phyloP scores from a whole-genome alignment of 78 protist species.

The Dictyostelium citrinum region DNA sequence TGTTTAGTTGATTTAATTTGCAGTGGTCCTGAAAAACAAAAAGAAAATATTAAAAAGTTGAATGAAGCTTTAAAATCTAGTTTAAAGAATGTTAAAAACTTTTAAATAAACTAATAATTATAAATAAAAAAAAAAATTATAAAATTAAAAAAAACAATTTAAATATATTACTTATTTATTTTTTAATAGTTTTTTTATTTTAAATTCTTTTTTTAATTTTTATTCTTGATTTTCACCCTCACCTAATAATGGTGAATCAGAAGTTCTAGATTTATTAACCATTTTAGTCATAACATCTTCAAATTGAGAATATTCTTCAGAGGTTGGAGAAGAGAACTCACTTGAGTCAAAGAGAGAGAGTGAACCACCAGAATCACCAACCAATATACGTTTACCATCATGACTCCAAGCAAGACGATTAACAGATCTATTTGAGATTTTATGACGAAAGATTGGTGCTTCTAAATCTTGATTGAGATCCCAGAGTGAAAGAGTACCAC shows the following conservation, averaged over 20 bases:
- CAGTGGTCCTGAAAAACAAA: neutral
- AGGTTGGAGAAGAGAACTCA: conserved; percentile 47
- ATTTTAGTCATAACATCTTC: conserved; percentile 57
- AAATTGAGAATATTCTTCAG: conserved; percentile 42
- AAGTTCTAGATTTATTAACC: conserved; percentile 7
- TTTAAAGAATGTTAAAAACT: neutral
- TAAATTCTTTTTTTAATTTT: neutral
- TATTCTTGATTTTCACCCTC: neutral
- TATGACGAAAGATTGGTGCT: conserved; percentile 51
- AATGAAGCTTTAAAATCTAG: conserved; percentile 2
- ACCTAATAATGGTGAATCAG: conserved; percentile 62
- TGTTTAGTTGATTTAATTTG: neutral
- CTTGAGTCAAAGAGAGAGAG: conserved; percentile 53
- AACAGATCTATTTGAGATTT: conserved; percentile 30
- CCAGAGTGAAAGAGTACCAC: conserved; percentile 82
- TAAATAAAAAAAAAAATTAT: neutral
- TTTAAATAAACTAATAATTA: neutral
- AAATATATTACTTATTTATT: too few species aligned
- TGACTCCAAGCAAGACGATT: conserved; percentile 66
- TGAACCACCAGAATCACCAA: conserved; percentile 74
- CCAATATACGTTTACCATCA: conserved; percentile 62
- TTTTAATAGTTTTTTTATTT: too few species aligned
- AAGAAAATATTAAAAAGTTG: conserved; percentile 5
- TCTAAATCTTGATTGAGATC: conserved; percentile 64
- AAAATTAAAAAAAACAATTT: too few species aligned